Base-by-base conservation (phyloP, 345 rosid genomes). In the Boechera divaricarpa region DNA sequence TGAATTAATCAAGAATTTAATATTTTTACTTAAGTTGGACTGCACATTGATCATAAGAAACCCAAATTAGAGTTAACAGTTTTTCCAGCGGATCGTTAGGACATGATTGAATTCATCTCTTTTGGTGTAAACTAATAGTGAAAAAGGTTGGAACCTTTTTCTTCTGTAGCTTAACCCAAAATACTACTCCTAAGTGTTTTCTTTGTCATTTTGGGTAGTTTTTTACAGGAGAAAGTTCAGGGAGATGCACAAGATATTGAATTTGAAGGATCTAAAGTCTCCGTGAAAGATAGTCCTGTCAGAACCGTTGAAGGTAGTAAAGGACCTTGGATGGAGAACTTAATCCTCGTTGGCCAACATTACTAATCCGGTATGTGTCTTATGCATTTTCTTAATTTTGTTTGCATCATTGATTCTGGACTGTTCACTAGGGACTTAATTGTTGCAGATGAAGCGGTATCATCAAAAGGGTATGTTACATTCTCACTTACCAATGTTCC, bases 401-500 rank as follows among this genome's bases (percentile, higher is more conserved):
- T 36, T 26, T 42, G 71, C 21, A 77, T 57, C 35, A 52, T 51
- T 49, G 39, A n/a, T 49, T 63, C 44, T 32, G 75, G 45, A 49
- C 35, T 3, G 8, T 18, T 55, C 42, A 57, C 49, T 32, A 38
- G 79, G 51, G 69, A 35, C 72, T 21, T 55, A 0, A 28, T 0
- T 63, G 59, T 80, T 42, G 39, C 86, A 93, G 97, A 89, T 81
- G 85, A 77, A 53, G 70, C 83, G 3, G 89, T 77, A 36, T 82
- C 82, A 9, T 79, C 90, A 0, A 88, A 82, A 82, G 99, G 99
- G 39, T 91, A 79, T 57, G 83, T 91, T 75, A 93, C 97, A 67
- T 91, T 96, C 83, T 96, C 98, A 1, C 82, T 96, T 73, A 89
- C 94, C 31, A 96, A 90, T 80, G 99, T 97, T 63, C 98, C 98